phyloP scores from a whole-genome alignment of 345 rosid species.

The Salix udensis region DNA sequence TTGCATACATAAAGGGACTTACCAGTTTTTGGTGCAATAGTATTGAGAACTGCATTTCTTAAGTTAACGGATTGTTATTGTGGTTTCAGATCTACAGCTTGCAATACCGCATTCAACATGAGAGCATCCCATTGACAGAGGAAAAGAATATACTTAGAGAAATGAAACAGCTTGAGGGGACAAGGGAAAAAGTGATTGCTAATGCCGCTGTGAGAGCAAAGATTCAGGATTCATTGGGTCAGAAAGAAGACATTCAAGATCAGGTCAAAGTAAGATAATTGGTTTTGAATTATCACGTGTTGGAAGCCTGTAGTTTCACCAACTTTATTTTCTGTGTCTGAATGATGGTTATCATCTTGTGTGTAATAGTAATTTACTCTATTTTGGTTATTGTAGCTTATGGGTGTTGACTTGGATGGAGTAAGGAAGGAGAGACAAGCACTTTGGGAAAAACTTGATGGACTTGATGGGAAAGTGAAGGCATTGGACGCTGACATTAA shows the following conservation, averaged over 20 bases:
- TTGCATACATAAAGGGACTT: neutral
- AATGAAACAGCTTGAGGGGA: conserved; percentile 84
- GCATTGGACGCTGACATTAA: conserved; percentile 53
- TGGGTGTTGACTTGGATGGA: conserved; percentile 84
- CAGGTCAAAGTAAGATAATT: conserved; percentile 83
- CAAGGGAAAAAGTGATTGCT: conserved; percentile 85
- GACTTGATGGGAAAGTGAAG: conserved; percentile 51
- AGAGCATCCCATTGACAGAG: conserved; percentile 81
- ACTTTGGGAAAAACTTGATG: conserved; percentile 49
- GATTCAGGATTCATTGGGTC: conserved; percentile 86
- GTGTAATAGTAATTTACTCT: neutral
- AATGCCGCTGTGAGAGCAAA: conserved; percentile 75
- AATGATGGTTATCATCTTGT: neutral
- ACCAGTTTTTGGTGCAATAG: neutral
- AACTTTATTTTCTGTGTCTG: neutral
- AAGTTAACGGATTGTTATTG: conserved; percentile 14
- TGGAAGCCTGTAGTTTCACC: conserved; percentile 1
- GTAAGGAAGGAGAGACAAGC: conserved; percentile 84
- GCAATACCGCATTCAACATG: conserved; percentile 84
- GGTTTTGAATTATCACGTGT: neutral
- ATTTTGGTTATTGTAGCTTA: conserved; percentile 48
- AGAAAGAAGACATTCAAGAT: conserved; percentile 75
- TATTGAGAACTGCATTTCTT: neutral
- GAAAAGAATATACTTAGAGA: conserved; percentile 92
- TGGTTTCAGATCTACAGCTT: conserved; percentile 66